These are phyloP conservation scores for Avena insularis DNA, from an alignment of 176 grass and related monocot genomes.

Conservation along the genomic window DNA sequence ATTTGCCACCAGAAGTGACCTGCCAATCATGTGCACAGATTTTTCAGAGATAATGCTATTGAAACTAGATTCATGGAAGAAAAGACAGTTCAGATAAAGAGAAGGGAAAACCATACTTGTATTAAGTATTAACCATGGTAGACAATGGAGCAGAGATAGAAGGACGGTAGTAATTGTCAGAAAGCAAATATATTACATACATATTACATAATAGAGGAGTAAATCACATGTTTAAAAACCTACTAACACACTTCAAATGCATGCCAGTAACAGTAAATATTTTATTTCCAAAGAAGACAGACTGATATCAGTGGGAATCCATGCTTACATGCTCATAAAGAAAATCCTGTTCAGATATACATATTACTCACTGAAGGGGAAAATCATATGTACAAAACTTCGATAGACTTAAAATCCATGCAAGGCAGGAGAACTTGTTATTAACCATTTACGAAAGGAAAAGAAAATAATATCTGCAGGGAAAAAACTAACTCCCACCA, in stretches of 20 bases:
- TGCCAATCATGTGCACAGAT: slow-evolving; percentile 23
- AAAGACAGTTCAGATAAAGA: background rate
- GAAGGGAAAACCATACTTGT: background rate
- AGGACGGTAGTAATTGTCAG: background rate
- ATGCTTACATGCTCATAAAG: background rate
- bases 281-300: background rate
- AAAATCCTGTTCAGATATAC: background rate
- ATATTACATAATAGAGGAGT: background rate
- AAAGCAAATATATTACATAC: background rate
- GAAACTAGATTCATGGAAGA: slow-evolving; percentile 10
- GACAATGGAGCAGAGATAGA: background rate
- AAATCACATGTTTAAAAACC: background rate
- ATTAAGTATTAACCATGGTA: slow-evolving; percentile 18
- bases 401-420: background rate
- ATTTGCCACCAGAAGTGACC: slow-evolving; percentile 93
- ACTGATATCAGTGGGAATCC: background rate
- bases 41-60: background rate
- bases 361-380: background rate
- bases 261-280: slow-evolving; percentile 22
- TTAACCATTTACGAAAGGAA: background rate
- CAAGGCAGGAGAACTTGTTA: background rate
- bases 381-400: background rate
- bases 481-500: background rate
- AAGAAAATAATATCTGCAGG: background rate
- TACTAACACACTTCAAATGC: background rate